Base-by-base conservation (phyloP, 257 asterid genomes). In the Asclepias syriaca region DNA sequence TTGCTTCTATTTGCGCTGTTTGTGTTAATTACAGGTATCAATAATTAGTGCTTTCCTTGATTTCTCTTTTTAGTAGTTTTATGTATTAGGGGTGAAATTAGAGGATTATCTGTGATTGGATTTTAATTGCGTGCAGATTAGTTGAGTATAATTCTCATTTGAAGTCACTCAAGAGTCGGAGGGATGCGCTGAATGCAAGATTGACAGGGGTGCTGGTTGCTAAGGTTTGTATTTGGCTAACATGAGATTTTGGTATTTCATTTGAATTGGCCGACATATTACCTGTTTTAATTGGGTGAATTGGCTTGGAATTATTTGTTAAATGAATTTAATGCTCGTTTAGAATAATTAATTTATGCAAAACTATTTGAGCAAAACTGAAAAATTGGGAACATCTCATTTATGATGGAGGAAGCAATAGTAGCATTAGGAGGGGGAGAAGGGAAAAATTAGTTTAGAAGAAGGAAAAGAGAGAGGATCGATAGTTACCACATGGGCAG, bases 1-100 rank as follows among this genome's bases (percentile, higher is more conserved):
- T 88, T 72, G 89, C 99, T 65, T 92, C 98, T 37, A 87, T 95
- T 66, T 95, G 99, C 73, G 74, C 92, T 46, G 53, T 77, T 70
- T 95, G 99, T 78, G 97, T 92, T 54, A 95, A 92, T 84, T 90
- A 80, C 87, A 82, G 98, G 99, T 92, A 68, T 70, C 18, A 40
- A 9, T 5, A 1, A 15, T 27, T 16, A 18, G 13, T 18, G 0
- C 8, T 37, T 58, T 11, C 24, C 18, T 48, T 13, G 24, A 14
- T 60, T 22, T 24, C 3, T 6, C 14, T 58, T 5, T 65, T 3
- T 65, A 16, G 14, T 37, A 2, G 3, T 14, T 64, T 45, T 15
- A 8, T 64, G 27, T 37, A 34, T 34, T 8, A 49, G 43, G 43
- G 48, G 63, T 9, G 27, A 6, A 56, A 8, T 4, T 2, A 8